Evolutionary conservation across 352 stramenopile genomes (phyloP).

Genomic region (Phytophthora vignae): DNA sequence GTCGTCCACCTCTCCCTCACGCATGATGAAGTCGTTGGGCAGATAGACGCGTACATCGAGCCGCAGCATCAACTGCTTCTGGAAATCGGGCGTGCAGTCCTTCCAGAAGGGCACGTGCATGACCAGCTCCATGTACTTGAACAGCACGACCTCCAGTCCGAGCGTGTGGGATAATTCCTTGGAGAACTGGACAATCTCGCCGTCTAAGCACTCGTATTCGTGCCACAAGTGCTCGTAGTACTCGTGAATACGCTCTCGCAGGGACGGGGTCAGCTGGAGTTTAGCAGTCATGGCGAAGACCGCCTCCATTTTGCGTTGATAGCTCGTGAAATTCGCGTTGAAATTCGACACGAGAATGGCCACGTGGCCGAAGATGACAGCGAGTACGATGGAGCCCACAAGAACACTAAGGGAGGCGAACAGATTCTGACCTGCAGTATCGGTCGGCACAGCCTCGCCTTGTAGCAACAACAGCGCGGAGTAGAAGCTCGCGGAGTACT

Average conservation of each 20-base stretch:
- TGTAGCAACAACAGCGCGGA: conserved; percentile 57
- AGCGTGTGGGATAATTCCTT: conserved; percentile 61
- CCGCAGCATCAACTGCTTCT: conserved; percentile 70
- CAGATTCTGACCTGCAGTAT: conserved; percentile 39
- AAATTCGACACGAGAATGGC: conserved; percentile 71
- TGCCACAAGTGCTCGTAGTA: conserved; percentile 77
- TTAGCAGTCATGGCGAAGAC: conserved; percentile 68
- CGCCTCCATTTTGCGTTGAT: conserved; percentile 72
- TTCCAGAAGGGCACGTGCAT: conserved; percentile 69
- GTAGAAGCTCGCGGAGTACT: conserved; percentile 59
- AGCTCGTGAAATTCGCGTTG: conserved; percentile 57
- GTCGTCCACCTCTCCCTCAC: conserved; percentile 59
- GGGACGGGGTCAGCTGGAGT: conserved; percentile 45
- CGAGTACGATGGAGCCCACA: conserved; percentile 59
- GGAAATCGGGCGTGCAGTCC: conserved; percentile 65
- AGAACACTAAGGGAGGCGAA: conserved; percentile 57
- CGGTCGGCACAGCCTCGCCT: conserved; percentile 51
- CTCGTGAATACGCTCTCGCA: conserved; percentile 68
- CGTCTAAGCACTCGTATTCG: conserved; percentile 73
- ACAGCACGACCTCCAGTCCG: conserved; percentile 65
- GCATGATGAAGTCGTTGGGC: conserved; percentile 79
- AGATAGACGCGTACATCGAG: conserved; percentile 73
- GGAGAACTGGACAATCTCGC: conserved; percentile 58
- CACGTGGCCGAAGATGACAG: conserved; percentile 72
- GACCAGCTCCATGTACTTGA: conserved; percentile 70